A percentile compares a stretch with the other conserved stretches of the same genome.
phyloP scores from a whole-genome alignment of 768 basidiomycete species.

The Lentinula boryana region DNA sequence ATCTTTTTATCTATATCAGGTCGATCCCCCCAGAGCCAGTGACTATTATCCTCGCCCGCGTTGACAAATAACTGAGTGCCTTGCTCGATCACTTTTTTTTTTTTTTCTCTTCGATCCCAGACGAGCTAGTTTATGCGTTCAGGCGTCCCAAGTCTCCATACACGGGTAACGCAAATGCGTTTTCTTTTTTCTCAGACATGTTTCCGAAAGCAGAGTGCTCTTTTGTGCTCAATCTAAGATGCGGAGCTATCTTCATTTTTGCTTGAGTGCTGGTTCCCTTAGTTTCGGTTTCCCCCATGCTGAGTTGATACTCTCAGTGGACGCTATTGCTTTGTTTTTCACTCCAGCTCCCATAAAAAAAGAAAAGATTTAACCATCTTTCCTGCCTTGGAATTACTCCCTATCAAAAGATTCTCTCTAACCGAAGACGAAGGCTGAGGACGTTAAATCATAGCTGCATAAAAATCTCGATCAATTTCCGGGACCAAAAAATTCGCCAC shows the following conservation, averaged over 20 bases:
- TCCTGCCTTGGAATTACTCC: too few relatives aligned
- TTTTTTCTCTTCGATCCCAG: background rate
- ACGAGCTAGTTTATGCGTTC: background rate
- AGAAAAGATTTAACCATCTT: too few relatives aligned
- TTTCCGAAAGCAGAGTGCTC: background rate
- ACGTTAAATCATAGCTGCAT: background rate
- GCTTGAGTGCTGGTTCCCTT: background rate
- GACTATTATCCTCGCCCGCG: background rate
- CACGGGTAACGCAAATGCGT: background rate
- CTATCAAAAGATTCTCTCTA: background rate
- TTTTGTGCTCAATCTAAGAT: background rate
- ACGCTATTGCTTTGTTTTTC: too few relatives aligned
- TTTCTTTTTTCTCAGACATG: background rate
- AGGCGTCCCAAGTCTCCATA: background rate
- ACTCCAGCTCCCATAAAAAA: too few relatives aligned
- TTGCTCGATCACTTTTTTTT: background rate
- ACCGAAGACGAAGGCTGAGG: background rate
- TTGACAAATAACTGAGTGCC: slow-evolving; percentile 1
- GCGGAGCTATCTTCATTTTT: background rate
- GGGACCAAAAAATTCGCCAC: background rate
- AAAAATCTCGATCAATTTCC: background rate
- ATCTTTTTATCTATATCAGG: background rate
- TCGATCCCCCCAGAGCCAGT: background rate
- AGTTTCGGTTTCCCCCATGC: background rate
- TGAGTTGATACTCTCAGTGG: too few relatives aligned